These are phyloP conservation scores for Gymnopilus junonius DNA, from an alignment of 768 basidiomycete species.

Conservation along the genomic window DNA sequence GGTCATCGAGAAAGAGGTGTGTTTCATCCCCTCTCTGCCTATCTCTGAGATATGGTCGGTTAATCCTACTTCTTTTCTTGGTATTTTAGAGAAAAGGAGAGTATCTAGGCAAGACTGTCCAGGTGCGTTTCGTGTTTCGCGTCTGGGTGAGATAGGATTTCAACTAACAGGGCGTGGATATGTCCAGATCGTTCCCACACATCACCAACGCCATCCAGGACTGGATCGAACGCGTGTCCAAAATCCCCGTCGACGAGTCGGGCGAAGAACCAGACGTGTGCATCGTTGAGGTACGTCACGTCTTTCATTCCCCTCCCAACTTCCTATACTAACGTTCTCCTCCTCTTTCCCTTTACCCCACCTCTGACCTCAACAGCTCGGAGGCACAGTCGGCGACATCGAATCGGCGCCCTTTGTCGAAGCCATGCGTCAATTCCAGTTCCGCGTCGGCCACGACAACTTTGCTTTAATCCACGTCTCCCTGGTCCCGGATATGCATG, in stretches of 20 bases:
- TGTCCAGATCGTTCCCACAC: constrained; percentile 87
- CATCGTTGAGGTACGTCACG: constrained; percentile 81
- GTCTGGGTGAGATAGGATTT: not conserved
- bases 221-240: constrained; percentile 96
- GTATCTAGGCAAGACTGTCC: constrained; percentile 97
- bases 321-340: not conserved
- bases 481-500: constrained; percentile 97
- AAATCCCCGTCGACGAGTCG: constrained; percentile 93
- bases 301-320: not conserved
- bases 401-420: constrained; percentile 98
- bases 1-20: constrained; percentile 96
- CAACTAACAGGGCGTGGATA: not conserved
- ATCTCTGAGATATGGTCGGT: too few species aligned
- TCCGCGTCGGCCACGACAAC: constrained; percentile 95
- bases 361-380: constrained; percentile 54
- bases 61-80: too few species aligned
- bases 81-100: constrained; percentile 70
- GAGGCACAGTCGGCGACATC: constrained; percentile 98
- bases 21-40: constrained; percentile 29
- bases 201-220: constrained; percentile 97
- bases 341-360: not conserved
- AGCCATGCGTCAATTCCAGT: constrained; percentile 99
- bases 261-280: constrained; percentile 94
- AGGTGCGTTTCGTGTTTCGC: constrained; percentile 50
- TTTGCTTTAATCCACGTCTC: constrained; percentile 97